Evolutionary conservation across 495 filamentous ascomycete species (phyloP), one percentile per base, ranked within the genome.

Genomic region (Neurospora sp.): DNA sequence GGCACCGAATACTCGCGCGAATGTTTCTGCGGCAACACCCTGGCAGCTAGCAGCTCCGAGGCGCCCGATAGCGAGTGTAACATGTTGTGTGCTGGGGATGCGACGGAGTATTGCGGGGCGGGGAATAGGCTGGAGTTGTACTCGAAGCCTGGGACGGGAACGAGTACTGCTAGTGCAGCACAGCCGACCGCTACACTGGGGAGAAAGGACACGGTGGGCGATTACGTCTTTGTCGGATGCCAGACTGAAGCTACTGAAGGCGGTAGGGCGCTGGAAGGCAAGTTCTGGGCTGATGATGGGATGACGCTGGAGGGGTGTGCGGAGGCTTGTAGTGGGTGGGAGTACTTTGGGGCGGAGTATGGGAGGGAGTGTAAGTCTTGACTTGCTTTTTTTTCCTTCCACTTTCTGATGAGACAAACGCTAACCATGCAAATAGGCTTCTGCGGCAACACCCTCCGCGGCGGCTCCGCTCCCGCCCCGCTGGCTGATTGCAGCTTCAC

Each of bases 1-100:
- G 86, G 83, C 1, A 82, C 82, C 12, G 87, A 88, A 76, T 88
- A 85, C 73, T 83, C 82, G 5, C 75, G 85, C 54, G 84, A 88
- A 73, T 87, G 86, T 77, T 89, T 84, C 72, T 89, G 86, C 76
- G 86, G 86, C 37, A 84, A 88, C 77, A 77, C 77, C 40, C 79
- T 87, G 9, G 70, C 82, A 16, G 40, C 82, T 20, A 80, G 76
- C 73, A 87, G 83, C 80, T 76, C 74, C 37, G 75, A 82, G 20
- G 81, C 85, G 39, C 74, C 77, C 76, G 37, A 72, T 82, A 73
- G 72, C n/a, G 86, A 89, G 27, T 89, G 85, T 76, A 85, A 81
- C 74, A 84, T 86, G 79, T 72, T 83, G n/a, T 88, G 86, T 76
- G 78, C 79, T n/a, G 86, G 85, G 31, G 82, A 86, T 62, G 70